Conservation (phyloP, 345 rosid species). For the Arabis alpina region DNA sequence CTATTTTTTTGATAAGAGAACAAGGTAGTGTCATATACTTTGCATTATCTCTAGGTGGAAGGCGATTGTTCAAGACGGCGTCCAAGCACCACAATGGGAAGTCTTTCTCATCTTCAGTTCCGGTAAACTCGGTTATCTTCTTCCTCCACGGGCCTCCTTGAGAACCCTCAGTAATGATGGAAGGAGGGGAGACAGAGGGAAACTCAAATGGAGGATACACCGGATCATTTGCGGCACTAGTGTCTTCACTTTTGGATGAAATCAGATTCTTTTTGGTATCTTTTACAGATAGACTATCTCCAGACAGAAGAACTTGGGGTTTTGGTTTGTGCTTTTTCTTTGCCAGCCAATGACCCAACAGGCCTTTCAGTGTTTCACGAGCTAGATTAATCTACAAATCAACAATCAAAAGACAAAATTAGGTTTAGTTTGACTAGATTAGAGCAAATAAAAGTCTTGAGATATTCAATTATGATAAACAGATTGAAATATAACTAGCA, state of each 20-base stretch:
- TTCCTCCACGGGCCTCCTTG: conserved; percentile 99
- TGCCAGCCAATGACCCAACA: conserved; percentile 82
- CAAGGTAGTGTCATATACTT: conserved; percentile 58
- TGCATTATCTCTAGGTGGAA: conserved; percentile 89
- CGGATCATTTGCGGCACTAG: conserved; percentile 71
- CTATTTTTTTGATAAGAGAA: conserved; percentile 20
- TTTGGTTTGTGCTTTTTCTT: conserved; percentile 81
- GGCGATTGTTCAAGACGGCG: conserved; percentile 83
- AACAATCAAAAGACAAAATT: conserved; percentile 30
- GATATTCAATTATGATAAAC: conserved; percentile 11
- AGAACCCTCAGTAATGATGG: conserved; percentile 93
- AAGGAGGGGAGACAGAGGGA: conserved; percentile 81
- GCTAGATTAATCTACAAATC: conserved; percentile 84
- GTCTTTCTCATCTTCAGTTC: conserved; percentile 95
- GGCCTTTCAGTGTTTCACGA: conserved; percentile 97
- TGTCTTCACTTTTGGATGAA: conserved; percentile 70
- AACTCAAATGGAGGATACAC: conserved; percentile 95
- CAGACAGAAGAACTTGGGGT: conserved; percentile 70
- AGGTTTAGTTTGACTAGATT: conserved; percentile 17
- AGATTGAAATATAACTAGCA: conserved; percentile 3
- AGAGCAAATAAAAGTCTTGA: conserved; percentile 15
- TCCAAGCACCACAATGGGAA: conserved; percentile 97
- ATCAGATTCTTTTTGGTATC: conserved; percentile 61
- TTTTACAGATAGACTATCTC: conserved; percentile 68
- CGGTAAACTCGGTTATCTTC: conserved; percentile 83